Percentiles rank a stretch among this genome's conserved stretches.
Conservation (phyloP, 2,329 filamentous ascomycete genomes). For the Stachybotrys elegans region DNA sequence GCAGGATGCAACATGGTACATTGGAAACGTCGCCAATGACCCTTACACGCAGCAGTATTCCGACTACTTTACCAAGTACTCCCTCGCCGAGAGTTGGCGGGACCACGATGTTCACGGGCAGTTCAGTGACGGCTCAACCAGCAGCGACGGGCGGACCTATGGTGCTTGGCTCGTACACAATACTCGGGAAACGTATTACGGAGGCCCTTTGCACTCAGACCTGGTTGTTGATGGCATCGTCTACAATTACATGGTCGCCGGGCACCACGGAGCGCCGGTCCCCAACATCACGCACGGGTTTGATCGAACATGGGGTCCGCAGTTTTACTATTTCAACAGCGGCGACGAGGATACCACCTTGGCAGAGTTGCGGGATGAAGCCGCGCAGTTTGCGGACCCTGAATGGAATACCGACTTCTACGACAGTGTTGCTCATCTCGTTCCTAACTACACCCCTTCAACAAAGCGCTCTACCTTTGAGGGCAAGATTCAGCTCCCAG, state of each 20-base stretch:
- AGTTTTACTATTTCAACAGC: constrained; percentile 56
- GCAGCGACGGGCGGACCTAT: constrained; percentile 43
- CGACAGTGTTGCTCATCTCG: constrained; percentile 10
- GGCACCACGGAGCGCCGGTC: constrained; percentile 56
- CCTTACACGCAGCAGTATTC: constrained; percentile 48
- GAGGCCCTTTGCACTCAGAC: constrained; percentile 56
- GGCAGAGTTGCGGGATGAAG: constrained; percentile 9
- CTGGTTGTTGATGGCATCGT: constrained; percentile 58
- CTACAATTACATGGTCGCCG: constrained; percentile 57
- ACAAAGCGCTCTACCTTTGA: constrained; percentile 7
- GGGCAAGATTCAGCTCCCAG: constrained; percentile 12
- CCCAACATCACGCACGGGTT: constrained; percentile 60
- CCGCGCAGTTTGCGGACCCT: constrained; percentile 8
- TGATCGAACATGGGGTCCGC: constrained; percentile 58
- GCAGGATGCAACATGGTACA: constrained; percentile 58
- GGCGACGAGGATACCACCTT: constrained; percentile 5
- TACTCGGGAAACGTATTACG: constrained; percentile 55
- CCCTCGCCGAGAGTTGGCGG: constrained; percentile 51
- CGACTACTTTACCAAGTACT: constrained; percentile 62
- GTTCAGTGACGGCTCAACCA: constrained; percentile 29
- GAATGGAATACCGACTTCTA: constrained; percentile 15
- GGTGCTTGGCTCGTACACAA: constrained; percentile 60
- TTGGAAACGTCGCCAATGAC: constrained; percentile 47
- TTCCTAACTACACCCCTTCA: constrained; percentile 10
- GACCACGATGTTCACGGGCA: constrained; percentile 53